Conservation (phyloP, 805 yeast genomes). For the Lachancea waltii region DNA sequence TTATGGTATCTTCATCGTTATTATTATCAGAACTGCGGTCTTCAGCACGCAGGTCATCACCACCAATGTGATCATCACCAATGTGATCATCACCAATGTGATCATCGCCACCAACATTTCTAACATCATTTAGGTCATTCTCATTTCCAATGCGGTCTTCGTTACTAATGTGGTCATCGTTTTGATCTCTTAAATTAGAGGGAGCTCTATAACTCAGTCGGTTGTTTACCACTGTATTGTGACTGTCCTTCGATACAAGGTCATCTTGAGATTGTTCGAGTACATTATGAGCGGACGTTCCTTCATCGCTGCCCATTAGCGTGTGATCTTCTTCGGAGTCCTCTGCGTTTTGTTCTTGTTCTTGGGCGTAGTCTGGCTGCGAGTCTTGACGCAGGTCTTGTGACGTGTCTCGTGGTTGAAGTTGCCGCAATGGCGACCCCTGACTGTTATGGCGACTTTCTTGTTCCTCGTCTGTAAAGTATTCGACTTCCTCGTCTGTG, state of each 20-base stretch:
- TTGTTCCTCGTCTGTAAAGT: slow-evolving; percentile 29
- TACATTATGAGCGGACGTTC: neutral
- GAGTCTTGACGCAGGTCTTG: neutral
- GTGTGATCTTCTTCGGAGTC: slow-evolving; percentile 3
- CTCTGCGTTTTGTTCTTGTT: too few species aligned
- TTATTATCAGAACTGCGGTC: too few species aligned
- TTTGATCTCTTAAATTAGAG: slow-evolving; percentile 12
- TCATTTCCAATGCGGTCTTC: neutral
- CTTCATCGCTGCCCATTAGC: neutral
- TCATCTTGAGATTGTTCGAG: neutral
- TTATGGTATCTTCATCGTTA: slow-evolving; percentile 5
- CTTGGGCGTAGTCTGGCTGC: too few species aligned
- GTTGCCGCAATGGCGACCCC: slow-evolving; percentile 2
- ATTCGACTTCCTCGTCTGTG: slow-evolving; percentile 38
- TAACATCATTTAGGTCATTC: too few species aligned
- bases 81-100: slow-evolving; percentile 2
- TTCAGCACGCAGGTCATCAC: slow-evolving; percentile 2
- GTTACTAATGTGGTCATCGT: slow-evolving; percentile 3
- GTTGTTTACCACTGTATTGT: slow-evolving; percentile 5
- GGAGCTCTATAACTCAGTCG: slow-evolving; percentile 20
- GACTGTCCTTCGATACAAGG: slow-evolving; percentile 4
- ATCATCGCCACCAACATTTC: neutral
- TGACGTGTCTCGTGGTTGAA: neutral
- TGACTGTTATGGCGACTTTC: slow-evolving; percentile 1
- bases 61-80: neutral